Conservation (phyloP, 2,329 filamentous ascomycete genomes). For the Hymenoscyphus albidus region DNA sequence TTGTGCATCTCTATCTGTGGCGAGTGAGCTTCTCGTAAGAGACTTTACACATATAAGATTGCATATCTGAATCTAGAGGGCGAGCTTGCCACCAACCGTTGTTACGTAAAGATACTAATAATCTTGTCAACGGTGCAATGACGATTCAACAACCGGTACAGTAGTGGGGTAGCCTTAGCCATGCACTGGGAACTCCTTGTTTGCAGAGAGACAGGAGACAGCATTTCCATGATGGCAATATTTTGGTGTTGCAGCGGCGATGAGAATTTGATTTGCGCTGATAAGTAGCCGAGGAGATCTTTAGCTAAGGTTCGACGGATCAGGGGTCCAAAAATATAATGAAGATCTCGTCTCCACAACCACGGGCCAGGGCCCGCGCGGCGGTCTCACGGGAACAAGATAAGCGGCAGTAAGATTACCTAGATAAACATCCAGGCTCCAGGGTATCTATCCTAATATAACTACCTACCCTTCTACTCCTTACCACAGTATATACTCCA, state of each 20-base stretch:
- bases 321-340: not conserved
- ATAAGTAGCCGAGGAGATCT: not conserved
- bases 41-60: not conserved
- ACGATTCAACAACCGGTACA: not conserved
- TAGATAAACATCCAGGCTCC: no score
- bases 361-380: not conserved
- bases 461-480: no score
- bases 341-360: not conserved
- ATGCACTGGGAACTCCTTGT: conserved; percentile 1
- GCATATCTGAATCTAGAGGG: not conserved
- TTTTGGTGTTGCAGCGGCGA: not conserved
- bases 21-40: conserved; percentile 14
- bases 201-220: not conserved
- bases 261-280: not conserved
- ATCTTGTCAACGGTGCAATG: not conserved
- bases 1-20: conserved; percentile 9
- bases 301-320: not conserved
- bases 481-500: no score
- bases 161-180: not conserved
- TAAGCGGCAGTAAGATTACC: not conserved
- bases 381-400: not conserved
- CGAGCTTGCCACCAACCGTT: not conserved
- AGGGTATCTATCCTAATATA: no score
- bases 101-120: conserved; percentile 2
- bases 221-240: not conserved